Conservation (phyloP, 2,329 filamentous ascomycete species). For the Paecilomyces sp. region DNA sequence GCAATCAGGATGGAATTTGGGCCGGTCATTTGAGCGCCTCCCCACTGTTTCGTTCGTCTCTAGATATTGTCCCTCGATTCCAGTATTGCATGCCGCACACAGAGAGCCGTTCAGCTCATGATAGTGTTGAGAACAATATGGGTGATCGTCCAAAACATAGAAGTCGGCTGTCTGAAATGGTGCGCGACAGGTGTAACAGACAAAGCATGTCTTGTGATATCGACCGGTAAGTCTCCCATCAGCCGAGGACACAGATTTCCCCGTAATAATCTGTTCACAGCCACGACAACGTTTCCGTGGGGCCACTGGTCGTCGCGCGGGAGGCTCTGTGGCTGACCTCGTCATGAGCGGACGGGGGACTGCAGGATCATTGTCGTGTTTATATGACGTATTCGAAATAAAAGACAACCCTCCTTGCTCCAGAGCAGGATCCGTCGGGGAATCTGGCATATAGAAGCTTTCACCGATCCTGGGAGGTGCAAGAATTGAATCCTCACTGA, state of each 20-base stretch:
- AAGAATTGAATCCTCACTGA: constrained; percentile 8
- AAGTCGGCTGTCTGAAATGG: constrained; percentile 85
- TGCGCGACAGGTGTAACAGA: constrained; percentile 73
- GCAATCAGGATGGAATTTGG: constrained; percentile 82
- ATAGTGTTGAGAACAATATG: constrained; percentile 89
- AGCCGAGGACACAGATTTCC: constrained; percentile 88
- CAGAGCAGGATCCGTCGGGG: constrained; percentile 42
- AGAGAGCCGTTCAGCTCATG: constrained; percentile 84
- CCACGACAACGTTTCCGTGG: constrained; percentile 75
- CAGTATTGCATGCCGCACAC: constrained; percentile 69
- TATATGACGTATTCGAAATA: constrained; percentile 2
- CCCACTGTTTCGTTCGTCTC: constrained; percentile 58
- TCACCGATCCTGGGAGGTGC: constrained; percentile 24
- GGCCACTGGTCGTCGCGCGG: constrained; percentile 35
- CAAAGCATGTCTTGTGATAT: constrained; percentile 93
- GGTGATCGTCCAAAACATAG: constrained; percentile 80
- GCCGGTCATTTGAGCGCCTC: constrained; percentile 29
- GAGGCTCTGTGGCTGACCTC: constrained; percentile 18
- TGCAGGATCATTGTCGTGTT: constrained; percentile 10
- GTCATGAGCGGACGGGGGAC: constrained; percentile 6
- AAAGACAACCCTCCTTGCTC: constrained; percentile 33
- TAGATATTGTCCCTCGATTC: constrained; percentile 90
- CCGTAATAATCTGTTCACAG: constrained; percentile 69
- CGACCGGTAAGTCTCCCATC: constrained; percentile 86
- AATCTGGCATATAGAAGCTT: constrained; percentile 32